Base-by-base conservation (phyloP, 495 filamentous ascomycete genomes). In the Podospora fimiseda region DNA sequence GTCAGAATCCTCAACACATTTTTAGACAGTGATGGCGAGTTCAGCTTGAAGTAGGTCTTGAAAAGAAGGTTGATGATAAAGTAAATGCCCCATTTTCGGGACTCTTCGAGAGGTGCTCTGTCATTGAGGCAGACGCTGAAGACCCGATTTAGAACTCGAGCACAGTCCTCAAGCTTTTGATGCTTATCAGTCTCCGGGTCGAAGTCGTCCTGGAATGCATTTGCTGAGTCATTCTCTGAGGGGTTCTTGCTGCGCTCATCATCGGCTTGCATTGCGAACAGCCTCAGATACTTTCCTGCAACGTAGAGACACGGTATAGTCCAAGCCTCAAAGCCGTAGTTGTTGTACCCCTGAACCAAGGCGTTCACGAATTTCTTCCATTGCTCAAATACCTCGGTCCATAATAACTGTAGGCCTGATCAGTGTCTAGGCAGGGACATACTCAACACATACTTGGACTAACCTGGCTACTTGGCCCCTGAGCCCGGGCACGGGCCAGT, bases 31-130 rank as follows among this genome's bases (percentile, higher is more conserved):
- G 78, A 78, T 43, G 94, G 85, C 38, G 85, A 84, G 68, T 93
- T 95, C 47, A 98, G 75, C 73, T 88, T 94, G 80, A 97, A 98
- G 64, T 97, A 95, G 5, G 90, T 96, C 70, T 96, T 97, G 80
- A 98, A 97, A 8, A 96, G 72, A 1, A 97, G 79, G 60, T 95
- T 96, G 53, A 87, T 87, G 37, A 85, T 89, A 66, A 91, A 86
- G 71, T 97, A 98, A 39, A 92, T 82, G 0, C 88, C 94, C 94
- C 94, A 97, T 78, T 97, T 98, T 6, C 94, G 81, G 0, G 92
- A 96, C 41, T 93, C 86, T 63, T 92, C 86, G 20, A 95, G 72
- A 6, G 89, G 81, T 15, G 89, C 86, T 53, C 92, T 82, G 67
- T 98, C 93, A 57, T 78, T 86, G 47, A 95, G 77, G 66, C 93